phyloP scores from a whole-genome alignment of 2,329 filamentous ascomycete genomes.

The Stachybotrys chartarum region DNA sequence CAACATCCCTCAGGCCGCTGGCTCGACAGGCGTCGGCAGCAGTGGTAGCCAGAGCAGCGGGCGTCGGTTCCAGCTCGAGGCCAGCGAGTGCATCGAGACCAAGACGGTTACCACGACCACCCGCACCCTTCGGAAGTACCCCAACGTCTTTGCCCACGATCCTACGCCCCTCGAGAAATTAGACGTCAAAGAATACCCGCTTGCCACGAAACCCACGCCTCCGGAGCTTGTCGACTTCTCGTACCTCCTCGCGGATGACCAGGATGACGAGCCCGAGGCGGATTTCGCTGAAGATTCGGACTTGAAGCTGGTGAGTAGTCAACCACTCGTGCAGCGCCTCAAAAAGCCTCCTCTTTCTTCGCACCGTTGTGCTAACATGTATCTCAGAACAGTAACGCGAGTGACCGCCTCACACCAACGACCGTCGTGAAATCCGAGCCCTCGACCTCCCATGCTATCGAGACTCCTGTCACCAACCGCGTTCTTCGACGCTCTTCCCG shows the following conservation, averaged over 20 bases:
- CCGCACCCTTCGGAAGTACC: slow-evolving; percentile 77
- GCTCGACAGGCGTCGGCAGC: not conserved
- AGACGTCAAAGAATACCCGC: slow-evolving; percentile 83
- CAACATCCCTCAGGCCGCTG: slow-evolving; percentile 35
- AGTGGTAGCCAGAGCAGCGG: slow-evolving; percentile 17
- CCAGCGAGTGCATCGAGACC: slow-evolving; percentile 60
- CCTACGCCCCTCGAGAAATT: slow-evolving; percentile 64
- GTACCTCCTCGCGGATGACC: slow-evolving; percentile 47
- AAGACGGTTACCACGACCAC: slow-evolving; percentile 84
- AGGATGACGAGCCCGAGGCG: slow-evolving; percentile 14
- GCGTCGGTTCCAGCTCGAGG: slow-evolving; percentile 44
- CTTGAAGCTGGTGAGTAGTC: slow-evolving; percentile 13
- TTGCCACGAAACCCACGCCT: slow-evolving; percentile 78
- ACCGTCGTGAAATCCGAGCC: not conserved
- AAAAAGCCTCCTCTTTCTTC: not conserved
- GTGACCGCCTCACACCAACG: slow-evolving; percentile 15
- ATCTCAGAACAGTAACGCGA: not conserved
- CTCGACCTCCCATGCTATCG: slow-evolving; percentile 6
- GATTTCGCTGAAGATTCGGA: slow-evolving; percentile 3
- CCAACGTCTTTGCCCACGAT: slow-evolving; percentile 72
- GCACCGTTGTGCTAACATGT: not conserved
- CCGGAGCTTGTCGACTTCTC: slow-evolving; percentile 69
- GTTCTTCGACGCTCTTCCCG: slow-evolving; percentile 20
- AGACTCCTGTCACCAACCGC: slow-evolving; percentile 17
- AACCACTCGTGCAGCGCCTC: not conserved